phyloP scores from a whole-genome alignment of 129 eudicot species.

The Tanacetum coccineum region DNA sequence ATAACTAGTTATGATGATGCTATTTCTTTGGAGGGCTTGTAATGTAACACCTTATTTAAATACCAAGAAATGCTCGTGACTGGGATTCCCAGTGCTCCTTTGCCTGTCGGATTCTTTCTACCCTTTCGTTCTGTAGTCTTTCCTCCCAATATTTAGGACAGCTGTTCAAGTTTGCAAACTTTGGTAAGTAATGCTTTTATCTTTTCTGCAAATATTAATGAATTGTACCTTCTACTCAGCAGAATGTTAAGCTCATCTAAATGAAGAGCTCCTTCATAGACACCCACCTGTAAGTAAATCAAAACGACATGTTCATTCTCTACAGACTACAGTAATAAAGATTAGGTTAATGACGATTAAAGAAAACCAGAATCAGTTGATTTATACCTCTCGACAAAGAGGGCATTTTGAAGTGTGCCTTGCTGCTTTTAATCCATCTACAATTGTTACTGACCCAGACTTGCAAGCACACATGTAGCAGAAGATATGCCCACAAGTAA shows the following conservation, averaged over 20 bases:
- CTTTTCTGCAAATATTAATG: neutral
- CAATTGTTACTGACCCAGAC: slow-evolving; percentile 78
- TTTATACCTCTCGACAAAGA: slow-evolving; percentile 69
- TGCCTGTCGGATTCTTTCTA: slow-evolving; percentile 65
- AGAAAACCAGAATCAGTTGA: neutral
- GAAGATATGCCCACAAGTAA: slow-evolving; percentile 84
- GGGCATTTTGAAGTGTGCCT: slow-evolving; percentile 60
- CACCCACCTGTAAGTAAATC: slow-evolving; percentile 51
- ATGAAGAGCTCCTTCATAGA: slow-evolving; percentile 74
- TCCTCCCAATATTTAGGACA: slow-evolving; percentile 83
- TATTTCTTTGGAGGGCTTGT: neutral
- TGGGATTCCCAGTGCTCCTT: slow-evolving; percentile 88
- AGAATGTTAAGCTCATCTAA: slow-evolving; percentile 90
- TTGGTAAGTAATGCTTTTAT: neutral
- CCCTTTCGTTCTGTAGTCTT: slow-evolving; percentile 61
- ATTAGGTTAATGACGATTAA: neutral
- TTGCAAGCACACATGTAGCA: slow-evolving; percentile 93
- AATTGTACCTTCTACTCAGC: slow-evolving; percentile 57
- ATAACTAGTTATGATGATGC: no score
- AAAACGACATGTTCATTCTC: neutral
- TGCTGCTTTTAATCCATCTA: slow-evolving; percentile 71
- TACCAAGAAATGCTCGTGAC: slow-evolving; percentile 58
- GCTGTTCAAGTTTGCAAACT: slow-evolving; percentile 33
- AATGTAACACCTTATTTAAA: slow-evolving; percentile 25
- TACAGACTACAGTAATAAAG: neutral